Percentiles rank a stretch among this genome's conserved stretches.
These are phyloP conservation scores for Nitzschia inconspicua DNA, from an alignment of 108 stramenopile species.

Conservation along the genomic window DNA sequence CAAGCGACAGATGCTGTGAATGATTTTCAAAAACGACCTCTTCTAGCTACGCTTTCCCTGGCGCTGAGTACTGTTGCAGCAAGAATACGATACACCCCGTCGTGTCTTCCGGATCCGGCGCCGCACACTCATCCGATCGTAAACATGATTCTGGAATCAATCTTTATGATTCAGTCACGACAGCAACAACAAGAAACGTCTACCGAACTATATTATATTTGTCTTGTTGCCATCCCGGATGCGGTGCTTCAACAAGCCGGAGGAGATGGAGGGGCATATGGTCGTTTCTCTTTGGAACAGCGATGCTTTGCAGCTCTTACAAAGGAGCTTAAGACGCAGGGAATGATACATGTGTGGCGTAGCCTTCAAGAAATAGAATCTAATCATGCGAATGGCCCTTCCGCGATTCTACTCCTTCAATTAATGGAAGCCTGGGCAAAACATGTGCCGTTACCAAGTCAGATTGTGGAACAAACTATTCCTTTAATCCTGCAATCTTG, in stretches of 20 bases:
- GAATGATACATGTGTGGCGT: slow-evolving; percentile 46
- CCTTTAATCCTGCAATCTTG: slow-evolving; percentile 13
- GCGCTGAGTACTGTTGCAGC: slow-evolving; percentile 55
- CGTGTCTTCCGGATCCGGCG: slow-evolving; percentile 23
- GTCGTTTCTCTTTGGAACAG: slow-evolving; percentile 68
- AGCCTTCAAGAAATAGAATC: slow-evolving; percentile 15
- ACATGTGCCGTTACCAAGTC: slow-evolving; percentile 54
- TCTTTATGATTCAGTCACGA: slow-evolving; percentile 7
- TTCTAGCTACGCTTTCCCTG: slow-evolving; percentile 58
- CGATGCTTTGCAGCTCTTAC: slow-evolving; percentile 60
- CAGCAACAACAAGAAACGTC: slow-evolving; percentile 8
- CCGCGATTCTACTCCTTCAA: slow-evolving; percentile 15
- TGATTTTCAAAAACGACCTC: slow-evolving; percentile 33
- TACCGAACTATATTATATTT: slow-evolving; percentile 29
- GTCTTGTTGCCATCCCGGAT: slow-evolving; percentile 61
- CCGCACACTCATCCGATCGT: slow-evolving; percentile 49
- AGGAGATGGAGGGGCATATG: slow-evolving; percentile 51
- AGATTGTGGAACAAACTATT: slow-evolving; percentile 43
- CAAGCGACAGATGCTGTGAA: slow-evolving; percentile 2
- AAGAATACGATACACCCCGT: slow-evolving; percentile 54
- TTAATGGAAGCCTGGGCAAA: slow-evolving; percentile 70
- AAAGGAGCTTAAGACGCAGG: slow-evolving; percentile 55
- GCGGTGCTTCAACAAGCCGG: slow-evolving; percentile 48
- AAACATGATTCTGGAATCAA: slow-evolving; percentile 40
- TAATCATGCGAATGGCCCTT: background rate